Percentiles rank a stretch among this genome's conserved stretches.
These are phyloP conservation scores for Filosporella fistucella DNA, from an alignment of 495 filamentous ascomycete genomes.

Conservation along the genomic window DNA sequence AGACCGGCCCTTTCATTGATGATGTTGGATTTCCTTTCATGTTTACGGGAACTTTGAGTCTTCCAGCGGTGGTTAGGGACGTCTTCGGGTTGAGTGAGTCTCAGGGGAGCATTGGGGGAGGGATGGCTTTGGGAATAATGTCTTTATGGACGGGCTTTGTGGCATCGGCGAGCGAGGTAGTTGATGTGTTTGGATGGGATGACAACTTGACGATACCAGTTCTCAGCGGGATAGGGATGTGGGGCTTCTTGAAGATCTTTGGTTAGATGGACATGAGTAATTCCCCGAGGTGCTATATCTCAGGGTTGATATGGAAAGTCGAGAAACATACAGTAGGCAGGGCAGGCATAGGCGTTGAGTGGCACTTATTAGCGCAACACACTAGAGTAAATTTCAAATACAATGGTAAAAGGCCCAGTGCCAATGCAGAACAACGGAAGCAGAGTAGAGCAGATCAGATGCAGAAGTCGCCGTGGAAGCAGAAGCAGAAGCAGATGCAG, in stretches of 20 bases:
- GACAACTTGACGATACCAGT: conserved; percentile 97
- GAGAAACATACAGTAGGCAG: too few species aligned
- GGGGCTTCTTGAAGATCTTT: conserved; percentile 91
- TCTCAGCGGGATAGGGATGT: conserved; percentile 83
- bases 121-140: conserved; percentile 75
- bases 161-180: conserved; percentile 82
- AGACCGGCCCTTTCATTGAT: conserved; percentile 58
- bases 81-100: conserved; percentile 42
- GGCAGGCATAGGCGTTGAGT: conserved; percentile 9
- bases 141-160: conserved; percentile 83
- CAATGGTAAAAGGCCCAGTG: background rate
- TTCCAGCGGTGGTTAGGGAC: conserved; percentile 52
- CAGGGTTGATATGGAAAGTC: background rate
- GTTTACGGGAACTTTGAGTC: conserved; percentile 68
- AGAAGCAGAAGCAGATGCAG: too few species aligned
- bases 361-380: conserved; percentile 6
- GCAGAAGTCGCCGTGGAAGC: too few species aligned
- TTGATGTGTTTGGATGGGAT: conserved; percentile 89
- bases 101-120: conserved; percentile 53
- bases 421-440: too few species aligned
- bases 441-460: too few species aligned
- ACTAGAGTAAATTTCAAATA: conserved; percentile 9
- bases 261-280: conserved; percentile 39
- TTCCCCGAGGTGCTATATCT: background rate
- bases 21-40: conserved; percentile 66